A percentile compares a stretch with the other conserved stretches of the same genome.
Conservation (phyloP, 108 stramenopile genomes). For the Aurantiochytrium sp. region DNA sequence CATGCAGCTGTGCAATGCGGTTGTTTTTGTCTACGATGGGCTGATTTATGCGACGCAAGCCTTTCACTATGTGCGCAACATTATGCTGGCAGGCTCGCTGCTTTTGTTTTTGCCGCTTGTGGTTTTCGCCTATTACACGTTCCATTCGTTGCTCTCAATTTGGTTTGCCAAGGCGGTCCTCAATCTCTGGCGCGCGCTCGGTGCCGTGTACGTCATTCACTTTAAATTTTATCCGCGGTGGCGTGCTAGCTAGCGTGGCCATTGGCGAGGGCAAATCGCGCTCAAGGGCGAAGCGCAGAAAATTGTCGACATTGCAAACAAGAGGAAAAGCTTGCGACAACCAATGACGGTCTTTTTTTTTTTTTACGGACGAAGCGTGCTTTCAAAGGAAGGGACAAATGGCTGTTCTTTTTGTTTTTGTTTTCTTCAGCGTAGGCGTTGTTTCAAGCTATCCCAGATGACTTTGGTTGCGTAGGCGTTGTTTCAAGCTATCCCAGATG, state of each 20-base stretch:
- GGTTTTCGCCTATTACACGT: background rate
- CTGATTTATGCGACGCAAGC: background rate
- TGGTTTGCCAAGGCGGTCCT: background rate
- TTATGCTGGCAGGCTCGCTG: background rate
- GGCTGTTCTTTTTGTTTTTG: no score
- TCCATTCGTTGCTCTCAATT: background rate
- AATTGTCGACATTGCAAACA: no score
- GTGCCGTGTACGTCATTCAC: background rate
- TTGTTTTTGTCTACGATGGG: slow-evolving; percentile 24
- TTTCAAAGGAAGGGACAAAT: no score
- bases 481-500: no score
- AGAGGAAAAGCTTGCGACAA: no score
- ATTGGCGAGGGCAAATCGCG: no score
- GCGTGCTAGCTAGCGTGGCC: background rate
- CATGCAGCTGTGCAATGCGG: background rate
- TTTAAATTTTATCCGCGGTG: background rate
- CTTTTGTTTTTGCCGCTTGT: background rate
- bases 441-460: no score
- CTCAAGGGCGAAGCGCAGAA: no score
- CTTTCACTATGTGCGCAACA: slow-evolving; percentile 18
- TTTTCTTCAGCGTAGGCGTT: no score
- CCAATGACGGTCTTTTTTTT: no score
- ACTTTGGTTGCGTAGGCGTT: no score
- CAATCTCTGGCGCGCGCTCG: background rate
- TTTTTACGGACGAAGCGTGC: no score